Conservation (phyloP, 306 rosid genomes). For the Cicer arietinum region DNA sequence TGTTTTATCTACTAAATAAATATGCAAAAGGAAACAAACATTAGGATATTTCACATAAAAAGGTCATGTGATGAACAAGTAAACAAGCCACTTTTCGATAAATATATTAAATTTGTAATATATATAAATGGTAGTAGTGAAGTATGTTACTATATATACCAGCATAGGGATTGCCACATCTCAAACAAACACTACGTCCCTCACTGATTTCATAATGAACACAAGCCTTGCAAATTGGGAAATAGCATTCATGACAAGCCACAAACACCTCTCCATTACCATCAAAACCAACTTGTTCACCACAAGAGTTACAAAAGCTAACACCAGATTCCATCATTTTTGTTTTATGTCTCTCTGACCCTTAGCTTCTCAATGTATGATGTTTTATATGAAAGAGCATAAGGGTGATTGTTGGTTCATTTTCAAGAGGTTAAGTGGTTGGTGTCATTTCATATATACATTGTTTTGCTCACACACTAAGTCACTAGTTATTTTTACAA, state of each 20-base stretch:
- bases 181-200: conserved; percentile 79
- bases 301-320: conserved; percentile 82
- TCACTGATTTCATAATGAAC: conserved; percentile 71
- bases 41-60: conserved; percentile 34
- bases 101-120: background rate
- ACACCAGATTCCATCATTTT: conserved; percentile 85
- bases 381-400: conserved; percentile 57
- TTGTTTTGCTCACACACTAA: conserved; percentile 53
- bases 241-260: conserved; percentile 84
- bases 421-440: conserved; percentile 73
- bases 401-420: conserved; percentile 49
- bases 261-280: conserved; percentile 80
- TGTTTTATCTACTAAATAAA: conserved; percentile 56
- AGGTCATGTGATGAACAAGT: conserved; percentile 1
- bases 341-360: conserved; percentile 23
- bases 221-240: conserved; percentile 85
- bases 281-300: conserved; percentile 75
- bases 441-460: conserved; percentile 62
- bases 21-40: conserved; percentile 35
- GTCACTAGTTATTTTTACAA: conserved; percentile 4
- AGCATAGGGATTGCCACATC: conserved; percentile 76
- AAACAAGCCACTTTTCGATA: too few relatives aligned
- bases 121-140: background rate
- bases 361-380: conserved; percentile 42
- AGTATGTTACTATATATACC: conserved; percentile 48